Base-by-base conservation (phyloP, 768 basidiomycete genomes). In the Russula vinacea region DNA sequence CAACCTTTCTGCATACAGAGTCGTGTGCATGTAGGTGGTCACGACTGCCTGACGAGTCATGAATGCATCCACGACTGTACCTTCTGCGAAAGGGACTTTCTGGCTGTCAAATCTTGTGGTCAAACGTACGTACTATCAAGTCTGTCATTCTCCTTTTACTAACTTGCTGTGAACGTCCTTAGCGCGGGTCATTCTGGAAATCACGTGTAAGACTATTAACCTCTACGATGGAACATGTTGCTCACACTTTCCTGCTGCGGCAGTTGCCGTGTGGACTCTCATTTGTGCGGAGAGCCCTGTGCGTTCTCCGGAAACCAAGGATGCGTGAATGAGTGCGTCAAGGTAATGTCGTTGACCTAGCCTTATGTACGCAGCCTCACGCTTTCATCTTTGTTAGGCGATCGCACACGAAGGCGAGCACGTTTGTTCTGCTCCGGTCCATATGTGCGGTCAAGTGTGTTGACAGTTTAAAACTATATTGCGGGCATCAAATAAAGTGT, bases 121-220 rank as follows among this genome's bases (percentile, higher is more conserved):
- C 76, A 82, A 67, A 76, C 74, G 84, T 85, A 68, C 44, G 83
- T 76, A 24, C 3, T 8, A 5, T 9, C 32, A 19, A 60, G 22
- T 16, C 40, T 19, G 16, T 17, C 19, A 22, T 58, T 8, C 13
- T 8, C 33, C 37, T 16, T 47, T 29, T 9, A 29, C 64, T 55
- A 3, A 39, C 22, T 26, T 5, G 9, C 10, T 45, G 56, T 10
- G 32, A 6, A 19, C 1, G 3, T 39, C 37, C 14, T 50, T 62
- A 86, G 84, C 19, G 84, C 83, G 33, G 85, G 85, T 0, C 85
- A 87, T 62, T 70, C 78, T 17, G 83, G 81, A 24, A 74, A 74
- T 19, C 85, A 86, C 65, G 78, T 84, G 85, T 85, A 70, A 22
- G 52, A 33, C 32, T 24, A 5, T 9, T 26, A 22, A n/a, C 2